A percentile compares a stretch with the other conserved stretches of the same genome.
Conservation (phyloP, 331 rosid species). For the Telfairia occidentalis region DNA sequence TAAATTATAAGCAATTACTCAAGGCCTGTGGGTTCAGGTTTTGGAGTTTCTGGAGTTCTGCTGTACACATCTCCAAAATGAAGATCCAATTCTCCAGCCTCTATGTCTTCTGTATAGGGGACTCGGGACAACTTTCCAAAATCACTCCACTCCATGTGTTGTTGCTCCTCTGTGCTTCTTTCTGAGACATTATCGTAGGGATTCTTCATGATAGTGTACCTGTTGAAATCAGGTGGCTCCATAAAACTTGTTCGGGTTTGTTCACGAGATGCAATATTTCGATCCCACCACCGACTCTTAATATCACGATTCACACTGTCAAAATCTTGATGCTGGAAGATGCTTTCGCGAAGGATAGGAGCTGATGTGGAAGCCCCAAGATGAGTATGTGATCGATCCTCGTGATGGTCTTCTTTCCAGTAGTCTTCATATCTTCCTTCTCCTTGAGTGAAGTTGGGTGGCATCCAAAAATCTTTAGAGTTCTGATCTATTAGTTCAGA, state of each 20-base stretch:
- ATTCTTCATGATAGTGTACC: slow-evolving; percentile 15
- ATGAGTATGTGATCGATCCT: slow-evolving; percentile 36
- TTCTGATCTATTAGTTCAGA: slow-evolving; percentile 27
- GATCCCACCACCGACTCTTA: slow-evolving; percentile 65
- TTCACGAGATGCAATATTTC: slow-evolving; percentile 24
- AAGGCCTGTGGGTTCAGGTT: slow-evolving; percentile 28
- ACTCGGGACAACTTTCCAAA: slow-evolving; percentile 33
- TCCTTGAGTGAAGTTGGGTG: slow-evolving; percentile 26
- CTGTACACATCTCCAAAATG: slow-evolving; percentile 74
- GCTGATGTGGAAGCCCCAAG: slow-evolving; percentile 62
- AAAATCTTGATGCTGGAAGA: slow-evolving; percentile 24
- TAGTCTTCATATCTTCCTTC: slow-evolving; percentile 33
- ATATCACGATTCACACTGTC: slow-evolving; percentile 17
- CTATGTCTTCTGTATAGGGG: slow-evolving; percentile 40
- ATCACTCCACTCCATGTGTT: slow-evolving; percentile 36
- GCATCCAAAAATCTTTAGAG: slow-evolving; percentile 34
- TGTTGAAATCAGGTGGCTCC: slow-evolving; percentile 77
- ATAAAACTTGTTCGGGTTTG: slow-evolving; percentile 58
- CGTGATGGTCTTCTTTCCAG: slow-evolving; percentile 21
- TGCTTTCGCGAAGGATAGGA: slow-evolving; percentile 46
- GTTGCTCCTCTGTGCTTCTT: slow-evolving; percentile 51
- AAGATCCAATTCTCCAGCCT: slow-evolving; percentile 51
- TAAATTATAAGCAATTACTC: slow-evolving; percentile 26
- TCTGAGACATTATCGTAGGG: slow-evolving; percentile 39
- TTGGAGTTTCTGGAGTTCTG: slow-evolving; percentile 48